A percentile compares a stretch with the other conserved stretches of the same genome.
Evolutionary conservation across 768 basidiomycete species (phyloP).

Genomic region (Naganishia onofrii): DNA sequence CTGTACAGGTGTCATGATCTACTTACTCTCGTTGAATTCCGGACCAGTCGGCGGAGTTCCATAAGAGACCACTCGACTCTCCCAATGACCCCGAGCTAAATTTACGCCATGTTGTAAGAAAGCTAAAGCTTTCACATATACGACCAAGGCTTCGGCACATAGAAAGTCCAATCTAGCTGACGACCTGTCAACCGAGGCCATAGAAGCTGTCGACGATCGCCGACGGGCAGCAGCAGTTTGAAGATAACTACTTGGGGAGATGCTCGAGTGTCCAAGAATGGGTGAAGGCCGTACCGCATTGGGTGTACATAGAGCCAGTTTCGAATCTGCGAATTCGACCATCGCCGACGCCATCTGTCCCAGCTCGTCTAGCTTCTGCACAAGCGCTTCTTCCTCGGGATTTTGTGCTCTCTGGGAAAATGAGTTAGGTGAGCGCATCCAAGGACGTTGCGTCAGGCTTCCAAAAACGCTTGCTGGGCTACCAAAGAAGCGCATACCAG

Average conservation of each 20-base stretch:
- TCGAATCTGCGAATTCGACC: constrained; percentile 82
- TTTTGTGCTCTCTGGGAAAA: constrained; percentile 36
- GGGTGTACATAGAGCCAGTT: constrained; percentile 58
- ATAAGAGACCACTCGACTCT: constrained; percentile 25
- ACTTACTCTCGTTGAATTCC: constrained; percentile 62
- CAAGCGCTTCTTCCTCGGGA: constrained; percentile 63
- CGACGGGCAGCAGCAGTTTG: constrained; percentile 33
- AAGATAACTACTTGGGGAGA: constrained; percentile 16
- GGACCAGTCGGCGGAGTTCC: constrained; percentile 40
- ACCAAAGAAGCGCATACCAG: constrained; percentile 53
- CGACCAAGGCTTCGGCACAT: constrained; percentile 48
- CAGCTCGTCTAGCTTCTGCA: constrained; percentile 75
- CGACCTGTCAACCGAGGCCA: constrained; percentile 33
- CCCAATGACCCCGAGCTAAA: constrained; percentile 63
- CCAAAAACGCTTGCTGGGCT: constrained; percentile 36
- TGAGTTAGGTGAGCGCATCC: constrained; percentile 56
- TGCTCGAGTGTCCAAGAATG: constrained; percentile 3
- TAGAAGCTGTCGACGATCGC: constrained; percentile 44
- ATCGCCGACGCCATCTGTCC: constrained; percentile 95
- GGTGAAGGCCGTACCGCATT: constrained; percentile 14
- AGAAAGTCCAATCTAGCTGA: constrained; percentile 33
- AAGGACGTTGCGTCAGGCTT: constrained; percentile 40
- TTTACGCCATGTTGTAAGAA: constrained; percentile 93
- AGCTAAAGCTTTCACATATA: constrained; percentile 60
- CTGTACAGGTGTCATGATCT: constrained; percentile 24